Evolutionary conservation across 208 protist species (phyloP), one percentile per base, ranked within the genome.

Genomic region (Leishmania lainsoni): DNA sequence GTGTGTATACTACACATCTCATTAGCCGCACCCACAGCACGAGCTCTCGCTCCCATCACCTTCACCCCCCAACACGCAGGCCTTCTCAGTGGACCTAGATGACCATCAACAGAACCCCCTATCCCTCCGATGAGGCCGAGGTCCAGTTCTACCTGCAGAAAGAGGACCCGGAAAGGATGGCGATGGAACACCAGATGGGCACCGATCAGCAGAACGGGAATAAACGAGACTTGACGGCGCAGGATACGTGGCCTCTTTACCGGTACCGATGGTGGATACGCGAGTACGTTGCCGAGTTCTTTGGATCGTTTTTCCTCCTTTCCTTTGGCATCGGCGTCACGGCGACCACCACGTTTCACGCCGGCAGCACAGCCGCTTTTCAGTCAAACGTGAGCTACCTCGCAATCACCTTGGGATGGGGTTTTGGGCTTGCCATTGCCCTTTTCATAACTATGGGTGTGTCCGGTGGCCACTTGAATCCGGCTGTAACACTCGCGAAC

Each of bases 281-380:
- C 51, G 89, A 91, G 80, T 90, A 91, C 78, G 73, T 91, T 52
- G 80, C 81, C n/a, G 87, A 91, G 86, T 91, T 89, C 72, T 83
- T 89, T 22, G 89, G 89, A 56, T 90, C 85, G 32, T 86, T 90
- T 58, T 78, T 92, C 39, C 78, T 93, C 26, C 48, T 93, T 52
- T 83, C 86, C n/a, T 85, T 91, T 45, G 89, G 89, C 69, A 69
- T 82, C 76, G 85, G 87, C 52, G 85, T 88, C 52, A 58, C 66
- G 17, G 85, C 89, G 17, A 87, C 85, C 39, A 79, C 63, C 9
- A 75, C 20, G 4, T 81, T 92, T 39, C 42, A n/a, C n/a, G n/a
- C n/a, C n/a, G n/a, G n/a, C n/a, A n/a, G n/a, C n/a, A n/a, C n/a
- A n/a, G n/a, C n/a, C 2, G n/a, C n/a, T n/a, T n/a, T n/a, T n/a